phyloP scores from a whole-genome alignment of 1,139 yeast genomes.

The Taphrina betulina region DNA sequence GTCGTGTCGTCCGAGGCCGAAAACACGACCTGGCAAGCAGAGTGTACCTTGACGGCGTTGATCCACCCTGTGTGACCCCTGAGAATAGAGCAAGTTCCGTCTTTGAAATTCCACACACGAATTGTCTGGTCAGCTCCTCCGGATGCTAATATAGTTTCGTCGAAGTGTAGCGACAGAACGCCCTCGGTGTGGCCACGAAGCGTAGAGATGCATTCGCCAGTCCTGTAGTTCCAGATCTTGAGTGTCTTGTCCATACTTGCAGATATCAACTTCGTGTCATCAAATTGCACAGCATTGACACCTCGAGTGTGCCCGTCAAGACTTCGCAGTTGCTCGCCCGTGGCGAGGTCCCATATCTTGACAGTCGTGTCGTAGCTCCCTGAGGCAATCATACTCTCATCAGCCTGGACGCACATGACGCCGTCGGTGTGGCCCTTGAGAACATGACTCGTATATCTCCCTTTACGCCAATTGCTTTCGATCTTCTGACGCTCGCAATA shows the following conservation, averaged over 20 bases:
- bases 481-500: slow-evolving; percentile 86
- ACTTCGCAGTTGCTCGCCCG: slow-evolving; percentile 67
- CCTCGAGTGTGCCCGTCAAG: slow-evolving; percentile 86
- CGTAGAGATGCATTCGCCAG: slow-evolving; percentile 91
- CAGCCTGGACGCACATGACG: slow-evolving; percentile 79
- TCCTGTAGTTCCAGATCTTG: slow-evolving; percentile 91
- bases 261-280: slow-evolving; percentile 81
- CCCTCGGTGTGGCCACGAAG: slow-evolving; percentile 89
- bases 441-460: slow-evolving; percentile 60
- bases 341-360: slow-evolving; percentile 91
- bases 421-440: slow-evolving; percentile 89
- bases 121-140: slow-evolving; percentile 92
- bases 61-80: slow-evolving; percentile 95
- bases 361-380: slow-evolving; percentile 82
- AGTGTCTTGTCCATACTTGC: slow-evolving; percentile 90
- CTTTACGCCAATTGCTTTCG: slow-evolving; percentile 93
- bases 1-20: slow-evolving; percentile 91
- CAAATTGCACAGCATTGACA: slow-evolving; percentile 82
- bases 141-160: slow-evolving; percentile 77
- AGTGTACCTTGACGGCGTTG: slow-evolving; percentile 81
- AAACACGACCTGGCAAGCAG: slow-evolving; percentile 72
- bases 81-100: slow-evolving; percentile 84
- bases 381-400: slow-evolving; percentile 53
- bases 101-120: slow-evolving; percentile 94
- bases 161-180: slow-evolving; percentile 76